Base-by-base conservation (phyloP, 2,329 filamentous ascomycete genomes). In the Apiospora malaysiana region DNA sequence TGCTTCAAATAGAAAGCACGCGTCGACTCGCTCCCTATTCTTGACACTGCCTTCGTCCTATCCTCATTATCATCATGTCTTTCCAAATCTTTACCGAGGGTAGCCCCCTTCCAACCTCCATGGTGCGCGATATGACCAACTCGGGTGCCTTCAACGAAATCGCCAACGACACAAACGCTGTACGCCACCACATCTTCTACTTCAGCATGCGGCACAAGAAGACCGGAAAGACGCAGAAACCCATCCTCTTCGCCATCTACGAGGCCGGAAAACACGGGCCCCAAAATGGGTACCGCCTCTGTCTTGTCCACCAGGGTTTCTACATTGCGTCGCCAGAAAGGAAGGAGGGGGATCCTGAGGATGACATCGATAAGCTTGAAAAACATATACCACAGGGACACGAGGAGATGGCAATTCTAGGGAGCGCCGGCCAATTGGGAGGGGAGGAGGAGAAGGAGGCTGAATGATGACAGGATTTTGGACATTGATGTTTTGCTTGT, bases 271-370 rank as follows among this genome's bases (percentile, higher is more conserved):
- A 25, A 10, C 66, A 68, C 42, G 66, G 66, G 25, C 66, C 66
- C 25, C 66, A 68, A 43, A 68, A 68, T 16, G 66, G 66, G 25
- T 68, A 46, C n/a, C 66, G 66, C n/a, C 66, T 68, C 16, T 68
- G 66, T n/a, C 43, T 47, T 4, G 43, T 68, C 14, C 66, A 47
- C 23, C 25, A 37, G 66, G 66, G 66, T 9, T 68, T 47, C 43
- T 47, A 47, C 6, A 47, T 68, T 4, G 66, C 43, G 16, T 68
- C 66, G 4, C 43, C 66, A 2, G 46, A 45, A 9, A 68, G n/a
- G 66, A 37, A 45, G 4, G 66, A 68, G 21, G 66, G 23, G 25
- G 43, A 45, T 12, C 18, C 66, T 1, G 66, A 68, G 14, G 66
- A 68, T 18, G 43, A 68, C 4, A 68, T 68, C 12, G 66, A 68